Conservation (phyloP, 1,284 basidiomycete genomes). For the Marasmius oreades region DNA sequence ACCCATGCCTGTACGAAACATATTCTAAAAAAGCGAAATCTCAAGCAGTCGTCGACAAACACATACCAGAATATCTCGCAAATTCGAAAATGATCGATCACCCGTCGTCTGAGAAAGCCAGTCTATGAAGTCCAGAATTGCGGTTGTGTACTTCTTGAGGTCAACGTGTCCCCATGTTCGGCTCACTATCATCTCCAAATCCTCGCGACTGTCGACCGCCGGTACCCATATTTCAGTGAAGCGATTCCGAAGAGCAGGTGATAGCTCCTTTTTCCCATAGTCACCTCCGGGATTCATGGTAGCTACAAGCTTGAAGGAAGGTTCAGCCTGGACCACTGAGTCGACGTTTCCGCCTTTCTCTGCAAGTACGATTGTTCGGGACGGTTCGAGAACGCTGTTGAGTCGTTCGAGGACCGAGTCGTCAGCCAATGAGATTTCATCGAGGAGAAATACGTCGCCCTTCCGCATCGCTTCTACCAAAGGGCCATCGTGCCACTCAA, state of each 20-base stretch:
- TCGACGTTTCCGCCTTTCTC: constrained; percentile 80
- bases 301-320: constrained; percentile 86
- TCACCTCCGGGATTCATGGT: constrained; percentile 99
- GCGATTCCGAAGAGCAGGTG: constrained; percentile 93
- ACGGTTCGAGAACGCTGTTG: constrained; percentile 95
- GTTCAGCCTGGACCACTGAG: constrained; percentile 62
- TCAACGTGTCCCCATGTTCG: constrained; percentile 64
- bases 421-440: constrained; percentile 97
- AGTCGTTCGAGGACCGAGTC: constrained; percentile 97
- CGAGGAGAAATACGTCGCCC: constrained; percentile 88
- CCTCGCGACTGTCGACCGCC: constrained; percentile 70
- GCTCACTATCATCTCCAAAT: constrained; percentile 79
- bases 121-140: constrained; percentile 76
- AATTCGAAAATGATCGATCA: constrained; percentile 67
- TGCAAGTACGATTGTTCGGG: constrained; percentile 87
- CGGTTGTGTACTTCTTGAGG: constrained; percentile 59
- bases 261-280: constrained; percentile 98
- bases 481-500: constrained; percentile 97
- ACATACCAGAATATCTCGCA: constrained; percentile 88
- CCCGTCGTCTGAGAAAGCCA: constrained; percentile 75
- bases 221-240: constrained; percentile 99
- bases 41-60: constrained; percentile 4
- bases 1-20: constrained; percentile 81
- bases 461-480: constrained; percentile 88
- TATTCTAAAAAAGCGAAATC: constrained; percentile 12